Evolutionary conservation across 352 stramenopile species (phyloP), one percentile per base, ranked within the genome.

Genomic region (Pythium inflatum): DNA sequence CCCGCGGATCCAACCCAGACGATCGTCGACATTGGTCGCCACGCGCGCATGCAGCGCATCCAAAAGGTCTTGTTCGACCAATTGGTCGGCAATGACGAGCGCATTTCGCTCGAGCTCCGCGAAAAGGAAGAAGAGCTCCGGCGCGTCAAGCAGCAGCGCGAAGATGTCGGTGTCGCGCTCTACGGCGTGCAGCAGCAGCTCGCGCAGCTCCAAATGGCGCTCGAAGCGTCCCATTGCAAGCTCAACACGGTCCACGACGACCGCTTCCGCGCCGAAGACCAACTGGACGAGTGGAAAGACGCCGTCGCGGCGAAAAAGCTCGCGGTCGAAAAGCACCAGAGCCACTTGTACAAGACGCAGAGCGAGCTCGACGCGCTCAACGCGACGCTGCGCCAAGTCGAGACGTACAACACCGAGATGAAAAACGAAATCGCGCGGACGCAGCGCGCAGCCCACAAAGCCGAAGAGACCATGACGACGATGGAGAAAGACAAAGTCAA

Each of bases 181-280:
- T 98, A 99, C 66, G 90, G 91, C 20, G 82, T 98, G 59, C 96
- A 99, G 70, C 94, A 98, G 68, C 96, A 98, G 68, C 85, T 99
- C 6, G 93, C 94, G 20, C 82, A 92, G 61, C 79, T 98, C 12
- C 95, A 99, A 62, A 82, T 97, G 40, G 79, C 81, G 46, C 82
- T 99, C 2, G 91, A 98, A 54, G 69, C 71, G n/a, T 87, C 84
- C 6, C 89, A 97, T 45, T 81, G 83, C 27, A 90, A 90, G 50
- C 81, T 94, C 43, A 87, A 82, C 33, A 68, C 51, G 9, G 73
- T 84, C 34, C 85, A 90, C 53, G 85, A 93, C 46, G 82, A 82
- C 24, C 80, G 87, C 4, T 92, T 93, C 66, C 54, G 76, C 45
- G 86, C 77, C 33, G 87, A 94, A 70, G 85, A 94, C 63, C 77